phyloP scores from a whole-genome alignment of 2,329 filamentous ascomycete species.

The Capronia epimyces region DNA sequence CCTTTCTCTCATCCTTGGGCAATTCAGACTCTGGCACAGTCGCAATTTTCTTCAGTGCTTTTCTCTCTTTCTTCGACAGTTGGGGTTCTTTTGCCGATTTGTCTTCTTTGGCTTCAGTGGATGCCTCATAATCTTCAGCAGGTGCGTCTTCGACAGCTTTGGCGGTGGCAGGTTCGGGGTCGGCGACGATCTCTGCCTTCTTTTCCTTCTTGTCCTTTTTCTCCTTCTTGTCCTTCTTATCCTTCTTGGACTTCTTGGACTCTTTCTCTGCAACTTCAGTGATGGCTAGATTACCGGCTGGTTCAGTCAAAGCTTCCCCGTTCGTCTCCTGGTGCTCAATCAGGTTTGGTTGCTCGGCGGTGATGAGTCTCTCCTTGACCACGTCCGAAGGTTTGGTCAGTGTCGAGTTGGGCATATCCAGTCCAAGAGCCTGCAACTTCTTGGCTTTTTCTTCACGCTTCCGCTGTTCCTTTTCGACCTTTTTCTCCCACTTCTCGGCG shows the following conservation, averaged over 20 bases:
- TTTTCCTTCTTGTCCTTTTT: constrained; percentile 31
- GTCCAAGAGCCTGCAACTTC: constrained; percentile 73
- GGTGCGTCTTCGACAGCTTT: constrained; percentile 21
- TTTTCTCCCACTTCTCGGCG: constrained; percentile 71
- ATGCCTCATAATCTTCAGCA: constrained; percentile 26
- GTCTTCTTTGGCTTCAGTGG: neutral
- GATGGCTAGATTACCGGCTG: constrained; percentile 32
- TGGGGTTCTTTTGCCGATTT: neutral
- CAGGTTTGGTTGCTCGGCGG: constrained; percentile 29
- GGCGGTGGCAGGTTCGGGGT: constrained; percentile 22
- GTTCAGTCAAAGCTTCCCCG: constrained; percentile 23
- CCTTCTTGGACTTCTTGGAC: constrained; percentile 35
- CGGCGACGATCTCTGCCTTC: constrained; percentile 29
- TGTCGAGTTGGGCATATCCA: constrained; percentile 70
- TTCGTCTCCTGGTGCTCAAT: constrained; percentile 32
- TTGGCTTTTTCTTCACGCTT: constrained; percentile 63
- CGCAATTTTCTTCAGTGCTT: neutral
- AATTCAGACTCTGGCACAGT: neutral
- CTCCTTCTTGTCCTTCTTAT: constrained; percentile 30
- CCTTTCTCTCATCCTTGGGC: constrained; percentile 9
- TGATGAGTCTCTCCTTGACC: constrained; percentile 25
- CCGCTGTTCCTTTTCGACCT: constrained; percentile 66
- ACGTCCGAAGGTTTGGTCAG: constrained; percentile 60
- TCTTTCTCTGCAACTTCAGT: constrained; percentile 27
- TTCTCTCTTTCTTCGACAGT: constrained; percentile 9